phyloP scores from a whole-genome alignment of 2,329 filamentous ascomycete genomes.

The Talaromyces sp. region DNA sequence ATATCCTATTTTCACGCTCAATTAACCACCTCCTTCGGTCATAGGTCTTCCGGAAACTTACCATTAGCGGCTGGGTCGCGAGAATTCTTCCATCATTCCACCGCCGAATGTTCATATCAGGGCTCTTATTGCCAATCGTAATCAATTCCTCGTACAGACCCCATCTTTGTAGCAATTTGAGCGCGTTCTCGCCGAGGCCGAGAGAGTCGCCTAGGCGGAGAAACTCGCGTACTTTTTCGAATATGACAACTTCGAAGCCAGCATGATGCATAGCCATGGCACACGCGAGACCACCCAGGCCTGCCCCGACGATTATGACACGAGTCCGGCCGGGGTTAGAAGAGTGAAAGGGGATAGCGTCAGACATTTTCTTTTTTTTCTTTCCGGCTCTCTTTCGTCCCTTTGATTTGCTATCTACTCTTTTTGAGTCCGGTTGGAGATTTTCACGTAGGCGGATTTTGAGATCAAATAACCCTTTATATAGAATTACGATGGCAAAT shows the following conservation, averaged over 20 bases:
- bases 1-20: background rate
- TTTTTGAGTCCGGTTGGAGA: background rate
- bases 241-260: conserved; percentile 11
- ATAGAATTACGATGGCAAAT: background rate
- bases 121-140: conserved; percentile 9
- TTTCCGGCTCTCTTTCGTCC: background rate
- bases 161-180: conserved; percentile 10
- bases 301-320: conserved; percentile 50
- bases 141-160: conserved; percentile 10
- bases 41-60: background rate
- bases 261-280: conserved; percentile 12
- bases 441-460: too few species aligned
- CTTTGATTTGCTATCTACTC: background rate
- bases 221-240: conserved; percentile 13
- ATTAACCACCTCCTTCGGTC: background rate
- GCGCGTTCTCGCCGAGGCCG: conserved; percentile 12
- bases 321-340: background rate
- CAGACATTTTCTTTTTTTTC: background rate
- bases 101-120: conserved; percentile 11
- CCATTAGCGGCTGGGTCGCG: conserved; percentile 12
- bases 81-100: conserved; percentile 11
- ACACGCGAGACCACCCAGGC: conserved; percentile 40
- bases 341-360: background rate
- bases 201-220: conserved; percentile 10
- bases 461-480: background rate